Evolutionary conservation across 2,329 filamentous ascomycete species (phyloP).

Genomic region (Hymenoscyphus occultus): DNA sequence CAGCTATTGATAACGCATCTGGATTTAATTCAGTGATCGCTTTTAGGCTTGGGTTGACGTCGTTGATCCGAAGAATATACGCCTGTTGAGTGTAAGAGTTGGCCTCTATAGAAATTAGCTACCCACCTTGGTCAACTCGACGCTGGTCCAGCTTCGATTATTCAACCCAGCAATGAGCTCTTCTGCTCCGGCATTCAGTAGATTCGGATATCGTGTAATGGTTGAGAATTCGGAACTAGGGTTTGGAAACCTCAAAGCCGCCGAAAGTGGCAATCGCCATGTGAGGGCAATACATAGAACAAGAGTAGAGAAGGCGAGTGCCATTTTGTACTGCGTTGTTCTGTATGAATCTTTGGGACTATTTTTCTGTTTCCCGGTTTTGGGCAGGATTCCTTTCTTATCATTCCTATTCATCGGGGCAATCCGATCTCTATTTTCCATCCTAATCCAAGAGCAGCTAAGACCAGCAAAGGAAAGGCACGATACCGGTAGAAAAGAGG

Average conservation of each 20-base stretch:
- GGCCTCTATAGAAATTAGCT: neutral
- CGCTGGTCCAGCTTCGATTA: constrained; percentile 50
- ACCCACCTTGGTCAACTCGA: constrained; percentile 48
- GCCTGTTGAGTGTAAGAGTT: constrained; percentile 8
- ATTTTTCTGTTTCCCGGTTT: neutral
- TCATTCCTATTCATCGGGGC: neutral
- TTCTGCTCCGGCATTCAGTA: constrained; percentile 51
- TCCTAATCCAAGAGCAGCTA: neutral
- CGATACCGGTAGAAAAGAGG: no score
- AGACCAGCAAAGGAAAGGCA: neutral
- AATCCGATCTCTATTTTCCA: neutral
- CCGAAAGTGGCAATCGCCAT: neutral
- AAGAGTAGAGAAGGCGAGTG: neutral
- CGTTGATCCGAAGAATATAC: constrained; percentile 29
- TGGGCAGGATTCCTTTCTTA: neutral
- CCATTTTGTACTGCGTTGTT: neutral
- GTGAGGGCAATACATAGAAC: neutral
- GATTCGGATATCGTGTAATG: constrained; percentile 30
- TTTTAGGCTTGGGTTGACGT: constrained; percentile 24
- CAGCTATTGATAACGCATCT: constrained; percentile 34
- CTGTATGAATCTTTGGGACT: neutral
- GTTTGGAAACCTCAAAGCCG: neutral
- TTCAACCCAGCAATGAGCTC: constrained; percentile 49
- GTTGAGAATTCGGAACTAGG: neutral
- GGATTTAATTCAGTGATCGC: constrained; percentile 35